Conservation (phyloP, 805 yeast species). For the Yarrowia porcina region DNA sequence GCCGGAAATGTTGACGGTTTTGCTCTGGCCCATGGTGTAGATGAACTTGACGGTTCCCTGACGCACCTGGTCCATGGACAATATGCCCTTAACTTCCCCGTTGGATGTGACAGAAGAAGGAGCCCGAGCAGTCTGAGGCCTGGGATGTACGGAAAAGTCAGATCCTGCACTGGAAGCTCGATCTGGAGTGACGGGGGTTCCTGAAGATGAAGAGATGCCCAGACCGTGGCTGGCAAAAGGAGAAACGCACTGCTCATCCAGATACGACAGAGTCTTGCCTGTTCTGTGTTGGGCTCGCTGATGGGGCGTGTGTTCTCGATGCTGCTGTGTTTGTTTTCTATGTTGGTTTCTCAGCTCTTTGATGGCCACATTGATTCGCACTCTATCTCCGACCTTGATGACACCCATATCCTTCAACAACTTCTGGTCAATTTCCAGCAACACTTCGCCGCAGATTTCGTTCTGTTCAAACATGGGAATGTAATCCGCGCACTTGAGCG, state of each 20-base stretch:
- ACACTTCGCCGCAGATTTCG: slow-evolving; percentile 54
- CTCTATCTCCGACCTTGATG: slow-evolving; percentile 76
- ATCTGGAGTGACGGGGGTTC: background rate
- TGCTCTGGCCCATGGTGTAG: slow-evolving; percentile 67
- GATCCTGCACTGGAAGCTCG: background rate
- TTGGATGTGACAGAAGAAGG: background rate
- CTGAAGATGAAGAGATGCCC: slow-evolving; percentile 18
- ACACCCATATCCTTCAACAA: slow-evolving; percentile 73
- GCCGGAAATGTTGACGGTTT: slow-evolving; percentile 66
- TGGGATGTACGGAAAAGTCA: background rate
- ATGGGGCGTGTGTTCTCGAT: background rate
- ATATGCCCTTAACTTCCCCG: slow-evolving; percentile 34
- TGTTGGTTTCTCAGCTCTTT: slow-evolving; percentile 41
- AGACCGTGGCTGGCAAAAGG: slow-evolving; percentile 27
- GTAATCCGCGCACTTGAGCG: slow-evolving; percentile 11
- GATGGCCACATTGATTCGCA: slow-evolving; percentile 61
- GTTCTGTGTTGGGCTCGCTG: background rate
- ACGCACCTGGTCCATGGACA: slow-evolving; percentile 40
- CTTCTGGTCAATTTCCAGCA: slow-evolving; percentile 58
- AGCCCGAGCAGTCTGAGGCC: background rate
- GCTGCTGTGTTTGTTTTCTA: slow-evolving; percentile 24
- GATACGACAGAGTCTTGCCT: slow-evolving; percentile 27
- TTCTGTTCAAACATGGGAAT: slow-evolving; percentile 40
- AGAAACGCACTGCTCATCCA: slow-evolving; percentile 31
- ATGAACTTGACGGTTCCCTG: slow-evolving; percentile 59